Conservation (phyloP, 2,329 filamentous ascomycete species). For the Venturia carpophila region DNA sequence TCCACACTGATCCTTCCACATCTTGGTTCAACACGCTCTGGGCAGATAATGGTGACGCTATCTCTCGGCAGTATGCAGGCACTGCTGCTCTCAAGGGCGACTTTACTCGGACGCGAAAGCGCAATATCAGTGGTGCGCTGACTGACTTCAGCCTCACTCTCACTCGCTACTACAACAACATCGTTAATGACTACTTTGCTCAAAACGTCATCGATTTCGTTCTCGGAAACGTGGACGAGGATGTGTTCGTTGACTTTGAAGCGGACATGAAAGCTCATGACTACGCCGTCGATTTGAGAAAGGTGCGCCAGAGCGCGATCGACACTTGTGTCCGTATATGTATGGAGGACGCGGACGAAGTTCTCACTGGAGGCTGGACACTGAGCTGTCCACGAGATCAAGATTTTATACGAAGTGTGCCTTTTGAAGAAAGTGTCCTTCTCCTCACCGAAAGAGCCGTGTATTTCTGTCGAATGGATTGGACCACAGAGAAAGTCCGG, state of each 20-base stretch:
- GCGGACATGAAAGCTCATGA: slow-evolving; percentile 88
- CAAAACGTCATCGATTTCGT: slow-evolving; percentile 93
- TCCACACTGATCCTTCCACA: slow-evolving; percentile 68
- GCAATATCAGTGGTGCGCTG: slow-evolving; percentile 82
- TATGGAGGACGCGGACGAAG: slow-evolving; percentile 66
- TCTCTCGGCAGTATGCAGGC: slow-evolving; percentile 91
- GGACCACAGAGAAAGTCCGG: slow-evolving; percentile 88
- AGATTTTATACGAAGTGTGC: slow-evolving; percentile 57
- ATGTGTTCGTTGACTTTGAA: slow-evolving; percentile 91
- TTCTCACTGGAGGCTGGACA: slow-evolving; percentile 84
- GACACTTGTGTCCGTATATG: slow-evolving; percentile 83
- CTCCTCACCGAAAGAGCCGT: slow-evolving; percentile 77
- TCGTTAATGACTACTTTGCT: slow-evolving; percentile 96
- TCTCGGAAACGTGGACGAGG: slow-evolving; percentile 74
- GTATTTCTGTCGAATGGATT: slow-evolving; percentile 88
- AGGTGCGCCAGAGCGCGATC: slow-evolving; percentile 80
- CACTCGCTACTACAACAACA: slow-evolving; percentile 72
- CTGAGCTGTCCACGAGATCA: slow-evolving; percentile 67
- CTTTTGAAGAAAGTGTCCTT: slow-evolving; percentile 82
- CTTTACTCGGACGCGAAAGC: slow-evolving; percentile 83
- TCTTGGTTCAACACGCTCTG: slow-evolving; percentile 94
- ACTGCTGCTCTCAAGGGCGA: slow-evolving; percentile 95
- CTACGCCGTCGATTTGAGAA: slow-evolving; percentile 77
- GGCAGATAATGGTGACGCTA: slow-evolving; percentile 95
- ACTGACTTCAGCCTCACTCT: slow-evolving; percentile 87